Evolutionary conservation across 140 eudicot genomes (phyloP).

Genomic region (Flaveria floridana): DNA sequence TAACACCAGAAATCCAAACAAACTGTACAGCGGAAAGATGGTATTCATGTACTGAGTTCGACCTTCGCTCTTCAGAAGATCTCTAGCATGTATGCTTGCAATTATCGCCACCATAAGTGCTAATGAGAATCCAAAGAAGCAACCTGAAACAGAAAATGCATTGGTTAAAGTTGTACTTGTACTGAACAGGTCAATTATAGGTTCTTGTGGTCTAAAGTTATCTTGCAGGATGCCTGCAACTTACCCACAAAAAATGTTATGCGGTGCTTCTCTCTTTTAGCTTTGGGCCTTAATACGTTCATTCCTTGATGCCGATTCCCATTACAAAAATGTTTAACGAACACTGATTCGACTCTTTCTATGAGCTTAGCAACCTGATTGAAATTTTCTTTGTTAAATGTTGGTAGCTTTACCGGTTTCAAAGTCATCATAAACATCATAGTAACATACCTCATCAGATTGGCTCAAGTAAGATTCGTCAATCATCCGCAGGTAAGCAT

Average conservation of each 20-base stretch:
- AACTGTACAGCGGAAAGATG: constrained; percentile 64
- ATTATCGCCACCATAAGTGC: constrained; percentile 53
- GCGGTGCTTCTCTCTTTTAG: constrained; percentile 48
- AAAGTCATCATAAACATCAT: not conserved
- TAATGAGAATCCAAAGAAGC: constrained; percentile 60
- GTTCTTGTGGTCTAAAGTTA: not conserved
- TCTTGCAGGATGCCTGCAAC: constrained; percentile 12
- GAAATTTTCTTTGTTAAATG: constrained; percentile 2
- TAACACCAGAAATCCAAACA: constrained; percentile 49
- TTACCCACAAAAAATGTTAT: constrained; percentile 50
- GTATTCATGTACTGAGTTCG: constrained; percentile 51
- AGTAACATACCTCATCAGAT: constrained; percentile 54
- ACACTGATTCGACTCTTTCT: constrained; percentile 55
- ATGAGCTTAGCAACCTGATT: constrained; percentile 45
- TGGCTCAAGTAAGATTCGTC: constrained; percentile 56
- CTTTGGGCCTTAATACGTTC: constrained; percentile 48
- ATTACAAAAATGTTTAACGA: constrained; percentile 53
- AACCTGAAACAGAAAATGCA: constrained; percentile 38
- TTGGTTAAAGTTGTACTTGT: not conserved
- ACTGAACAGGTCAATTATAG: not conserved
- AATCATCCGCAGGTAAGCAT: constrained; percentile 54
- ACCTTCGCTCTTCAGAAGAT: constrained; percentile 41
- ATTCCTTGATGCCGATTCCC: constrained; percentile 59
- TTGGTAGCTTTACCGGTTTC: not conserved
- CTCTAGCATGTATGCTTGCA: constrained; percentile 32